phyloP scores from a whole-genome alignment of 1,284 basidiomycete species.

The Ustilago bromivora region DNA sequence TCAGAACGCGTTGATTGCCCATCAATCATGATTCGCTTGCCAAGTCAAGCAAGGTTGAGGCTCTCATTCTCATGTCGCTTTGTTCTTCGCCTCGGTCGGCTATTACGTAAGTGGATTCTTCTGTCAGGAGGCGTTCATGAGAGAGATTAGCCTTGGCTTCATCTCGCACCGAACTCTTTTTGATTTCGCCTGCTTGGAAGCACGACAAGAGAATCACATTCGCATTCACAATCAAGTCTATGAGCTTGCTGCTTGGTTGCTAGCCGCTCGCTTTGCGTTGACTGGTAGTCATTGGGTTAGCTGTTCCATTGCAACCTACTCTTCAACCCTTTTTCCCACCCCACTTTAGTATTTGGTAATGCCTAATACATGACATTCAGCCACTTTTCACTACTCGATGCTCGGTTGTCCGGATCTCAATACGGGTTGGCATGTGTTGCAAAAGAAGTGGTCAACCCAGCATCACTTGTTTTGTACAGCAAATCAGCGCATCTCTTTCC shows the following conservation, averaged over 20 bases:
- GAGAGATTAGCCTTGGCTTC: background rate
- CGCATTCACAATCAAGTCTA: background rate
- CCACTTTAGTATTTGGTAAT: background rate
- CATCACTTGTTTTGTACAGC: background rate
- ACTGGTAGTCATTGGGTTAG: background rate
- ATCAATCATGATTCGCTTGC: background rate
- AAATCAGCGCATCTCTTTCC: conserved; percentile 3
- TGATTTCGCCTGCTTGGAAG: background rate
- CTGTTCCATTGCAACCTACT: background rate
- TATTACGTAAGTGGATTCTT: background rate
- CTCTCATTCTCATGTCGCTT: background rate
- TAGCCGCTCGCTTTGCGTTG: background rate
- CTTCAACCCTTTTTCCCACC: background rate
- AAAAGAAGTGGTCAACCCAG: background rate
- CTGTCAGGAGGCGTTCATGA: conserved; percentile 1
- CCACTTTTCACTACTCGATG: background rate
- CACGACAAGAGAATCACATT: background rate
- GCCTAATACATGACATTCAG: background rate
- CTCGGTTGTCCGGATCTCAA: background rate
- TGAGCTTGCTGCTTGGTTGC: background rate
- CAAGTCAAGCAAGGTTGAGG: too few species aligned
- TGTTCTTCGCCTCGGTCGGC: conserved; percentile 2
- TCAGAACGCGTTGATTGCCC: background rate
- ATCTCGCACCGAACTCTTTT: background rate
- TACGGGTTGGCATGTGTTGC: background rate